Base-by-base conservation (phyloP, 2,329 filamentous ascomycete species). In the Hypoxylon sp. region DNA sequence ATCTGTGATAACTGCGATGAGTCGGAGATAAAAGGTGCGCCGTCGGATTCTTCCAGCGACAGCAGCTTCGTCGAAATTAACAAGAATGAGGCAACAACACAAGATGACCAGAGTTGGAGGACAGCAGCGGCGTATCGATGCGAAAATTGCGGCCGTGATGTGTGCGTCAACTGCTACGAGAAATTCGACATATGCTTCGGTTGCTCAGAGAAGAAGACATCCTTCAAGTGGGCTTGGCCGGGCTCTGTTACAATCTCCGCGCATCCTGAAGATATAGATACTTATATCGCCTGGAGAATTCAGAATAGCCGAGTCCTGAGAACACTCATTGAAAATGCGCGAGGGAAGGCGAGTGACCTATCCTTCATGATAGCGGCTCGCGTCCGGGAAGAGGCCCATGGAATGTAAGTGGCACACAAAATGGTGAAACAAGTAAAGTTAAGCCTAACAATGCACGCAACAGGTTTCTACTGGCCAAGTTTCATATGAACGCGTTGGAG, bases 191-290 rank as follows among this genome's bases (percentile, higher is more conserved):
- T 51, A 51, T 51, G 49, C 49, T 51, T 51, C 27, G 49, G 49
- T 33, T 51, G 49, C 49, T 51, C 49, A 10, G 27, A 48, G 31
- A 25, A 48, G 40, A 58, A 58, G n/a, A n/a, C 35, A 25, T 48
- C n/a, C 30, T 58, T 58, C 42, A 35, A 58, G 27, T 58, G 55
- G 55, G 17, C 55, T 35, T 58, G 55, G 55, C 42, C 27, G 11
- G 55, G 55, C 11, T 58, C 27, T 33, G 17, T 48, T 48, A 48
- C 40, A 6, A 35, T 58, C 35, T 58, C 55, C 25, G 55, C 55
- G 6, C 55, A 58, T 17, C 40, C 55, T 5, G 33, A 33, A 35
- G 55, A 58, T 48, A 58, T 58, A 17, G 55, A 48, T 14, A 35
- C 55, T 3, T 58, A 48, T 25, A 58, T 58, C 22, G 13, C 55